Evolutionary conservation across 2,329 filamentous ascomycete species (phyloP).

Genomic region (Chaetomiaceae sp.): DNA sequence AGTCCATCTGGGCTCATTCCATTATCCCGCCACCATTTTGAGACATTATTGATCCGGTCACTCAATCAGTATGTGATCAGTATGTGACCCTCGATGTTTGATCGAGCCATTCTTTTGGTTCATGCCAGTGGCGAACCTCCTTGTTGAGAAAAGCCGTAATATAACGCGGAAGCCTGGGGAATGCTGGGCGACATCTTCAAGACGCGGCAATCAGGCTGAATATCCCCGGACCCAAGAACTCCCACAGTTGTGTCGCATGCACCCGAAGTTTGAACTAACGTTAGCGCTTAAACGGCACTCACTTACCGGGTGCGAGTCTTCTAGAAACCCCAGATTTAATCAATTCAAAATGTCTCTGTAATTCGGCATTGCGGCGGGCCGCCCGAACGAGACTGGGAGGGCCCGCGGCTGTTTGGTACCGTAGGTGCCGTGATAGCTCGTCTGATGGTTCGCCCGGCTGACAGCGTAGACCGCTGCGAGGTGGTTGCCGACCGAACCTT

Average conservation of each 20-base stretch:
- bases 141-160: conserved; percentile 14
- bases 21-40: background rate
- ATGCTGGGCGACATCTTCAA: conserved; percentile 1
- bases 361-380: conserved; percentile 8
- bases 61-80: conserved; percentile 1
- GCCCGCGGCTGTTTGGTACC: background rate
- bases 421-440: no score
- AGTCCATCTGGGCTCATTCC: background rate
- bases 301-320: conserved; percentile 10
- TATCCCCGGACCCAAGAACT: conserved; percentile 18
- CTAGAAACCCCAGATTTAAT: conserved; percentile 10
- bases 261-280: conserved; percentile 6
- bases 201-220: conserved; percentile 24
- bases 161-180: conserved; percentile 14
- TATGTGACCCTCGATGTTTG: conserved; percentile 14
- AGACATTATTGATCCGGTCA: background rate
- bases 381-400: background rate
- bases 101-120: background rate
- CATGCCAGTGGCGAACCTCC: conserved; percentile 14
- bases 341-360: background rate
- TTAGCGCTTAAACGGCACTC: conserved; percentile 5
- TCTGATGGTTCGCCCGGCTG: no score
- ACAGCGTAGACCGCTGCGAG: no score
- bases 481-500: no score
- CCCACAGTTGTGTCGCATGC: conserved; percentile 16